Base-by-base conservation (phyloP, 2,329 filamentous ascomycete genomes). In the Plectosphaerella sp. region DNA sequence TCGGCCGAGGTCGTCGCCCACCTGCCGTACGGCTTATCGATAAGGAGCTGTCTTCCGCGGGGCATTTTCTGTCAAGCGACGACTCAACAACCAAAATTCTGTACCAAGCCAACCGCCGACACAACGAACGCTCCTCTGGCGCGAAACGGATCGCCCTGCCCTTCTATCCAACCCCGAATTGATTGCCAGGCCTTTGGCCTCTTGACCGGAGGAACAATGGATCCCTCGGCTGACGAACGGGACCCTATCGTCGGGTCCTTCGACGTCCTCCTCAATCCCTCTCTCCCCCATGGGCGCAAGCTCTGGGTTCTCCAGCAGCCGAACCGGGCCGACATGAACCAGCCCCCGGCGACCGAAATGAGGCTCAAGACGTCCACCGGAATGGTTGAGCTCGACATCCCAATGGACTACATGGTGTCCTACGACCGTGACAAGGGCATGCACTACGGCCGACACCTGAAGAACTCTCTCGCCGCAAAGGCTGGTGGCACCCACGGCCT, bases 331-430 rank as follows among this genome's bases (percentile, higher is more conserved):
- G 76, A 83, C 53, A 76, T 81, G 41, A 79, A 86, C 57, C 64
- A 70, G 11, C 62, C 70, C 46, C 68, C 82, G 20, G 88, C 93
- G 11, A 75, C 82, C 15, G 84, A 88, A 61, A 76, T 97, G 62
- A 90, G 93, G 59, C 75, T 96, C 67, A 99, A 97, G 74, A 81
- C 86, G 14, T 74, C 80, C 52, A 83, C 89, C 0, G 92, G 92
- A 52, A 89, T 97, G 72, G 77, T 97, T 52, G 94, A 99, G 72
- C 78, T 97, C 49, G 94, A 99, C 67, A 80, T 97, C n/a, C 90
- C 91, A 5, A 77, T 97, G 61, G 84, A 86, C 73, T 85, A 84
- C 56, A 75, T 77, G 52, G 69, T 68, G 54, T 87, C 89, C 64
- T 97, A 96, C 75, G 91, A 97, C 72, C 82, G 87, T 58, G 80